Evolutionary conservation across 805 yeast species (phyloP).

Genomic region (Schwanniomyces yamadae): DNA sequence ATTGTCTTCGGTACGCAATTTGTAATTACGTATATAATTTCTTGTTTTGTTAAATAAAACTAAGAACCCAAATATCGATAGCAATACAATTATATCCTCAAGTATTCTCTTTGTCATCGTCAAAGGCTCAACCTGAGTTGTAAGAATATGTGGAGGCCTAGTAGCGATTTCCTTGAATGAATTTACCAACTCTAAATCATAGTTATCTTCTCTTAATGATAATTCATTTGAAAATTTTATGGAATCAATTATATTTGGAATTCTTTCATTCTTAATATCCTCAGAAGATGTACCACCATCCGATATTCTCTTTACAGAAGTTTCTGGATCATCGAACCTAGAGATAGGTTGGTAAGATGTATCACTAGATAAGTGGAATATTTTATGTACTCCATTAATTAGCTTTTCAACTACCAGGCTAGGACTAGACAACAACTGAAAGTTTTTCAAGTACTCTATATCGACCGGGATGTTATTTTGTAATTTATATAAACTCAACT

Average conservation of each 20-base stretch:
- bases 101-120: constrained; percentile 31
- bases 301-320: constrained; percentile 21
- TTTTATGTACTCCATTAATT: constrained; percentile 38
- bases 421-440: constrained; percentile 14
- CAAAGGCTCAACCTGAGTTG: constrained; percentile 3
- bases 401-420: constrained; percentile 22
- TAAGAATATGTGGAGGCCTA: neutral
- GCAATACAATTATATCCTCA: constrained; percentile 52
- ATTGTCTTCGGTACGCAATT: neutral
- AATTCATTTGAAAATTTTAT: constrained; percentile 27
- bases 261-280: constrained; percentile 6
- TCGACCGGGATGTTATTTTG: constrained; percentile 17
- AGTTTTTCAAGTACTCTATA: constrained; percentile 16
- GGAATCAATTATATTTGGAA: constrained; percentile 37
- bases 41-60: constrained; percentile 30
- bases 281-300: constrained; percentile 17
- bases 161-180: constrained; percentile 2
- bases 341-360: constrained; percentile 38
- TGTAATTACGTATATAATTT: constrained; percentile 25
- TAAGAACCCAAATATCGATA: constrained; percentile 34
- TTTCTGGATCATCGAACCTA: constrained; percentile 19
- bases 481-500: constrained; percentile 30
- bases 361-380: constrained; percentile 24
- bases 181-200: constrained; percentile 13
- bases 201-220: constrained; percentile 5